Evolutionary conservation across 768 basidiomycete genomes (phyloP), one percentile per base, ranked within the genome.

Genomic region (Rhodotorula kratochvilovae): DNA sequence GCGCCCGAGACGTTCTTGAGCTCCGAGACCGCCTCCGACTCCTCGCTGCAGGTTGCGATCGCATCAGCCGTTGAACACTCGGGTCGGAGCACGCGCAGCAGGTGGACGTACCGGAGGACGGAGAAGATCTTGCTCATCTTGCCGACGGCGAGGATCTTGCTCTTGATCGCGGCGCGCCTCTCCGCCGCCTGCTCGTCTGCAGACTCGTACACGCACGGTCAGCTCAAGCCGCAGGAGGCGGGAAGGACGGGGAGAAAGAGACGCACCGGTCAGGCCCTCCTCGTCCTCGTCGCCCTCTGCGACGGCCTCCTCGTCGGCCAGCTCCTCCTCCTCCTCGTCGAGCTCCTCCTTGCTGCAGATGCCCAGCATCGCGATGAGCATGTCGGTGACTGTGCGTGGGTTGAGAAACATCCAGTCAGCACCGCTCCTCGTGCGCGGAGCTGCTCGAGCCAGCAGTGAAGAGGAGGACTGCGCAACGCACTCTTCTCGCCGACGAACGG

Each of bases 401-500:
- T 48, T 60, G 33, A 21, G 31, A 31, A 17, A 55, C 19, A 50
- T 29, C 29, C 25, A 31, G n/a, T 21, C 25, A 27, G 31, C 51
- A 29, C 42, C 23, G 31, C 5, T 25, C 29, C 23, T 39, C 39
- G 39, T 6, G 39, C n/a, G n/a, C n/a, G n/a, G n/a, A n/a, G n/a
- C n/a, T n/a, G n/a, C n/a, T n/a, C n/a, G 15, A 46, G 45, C 15
- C 8, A 23, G 21, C 7, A 6, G 19, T 21, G 19, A 23, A 46
- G 19, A 21, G 21, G 17, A 12, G 2, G 29, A 4, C 13, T 5
- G 39, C 4, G 31, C 23, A 45, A 82, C 86, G 65, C 76, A 92
- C 95, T 98, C 82, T 99, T 98, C 81, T 94, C 90, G 73, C 94
- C 96, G 13, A 99, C 96, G 78, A 98, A 98, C 1, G 96, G 96